phyloP scores from a whole-genome alignment of 75 land plant species.

The Selaginella moellendorffii region DNA sequence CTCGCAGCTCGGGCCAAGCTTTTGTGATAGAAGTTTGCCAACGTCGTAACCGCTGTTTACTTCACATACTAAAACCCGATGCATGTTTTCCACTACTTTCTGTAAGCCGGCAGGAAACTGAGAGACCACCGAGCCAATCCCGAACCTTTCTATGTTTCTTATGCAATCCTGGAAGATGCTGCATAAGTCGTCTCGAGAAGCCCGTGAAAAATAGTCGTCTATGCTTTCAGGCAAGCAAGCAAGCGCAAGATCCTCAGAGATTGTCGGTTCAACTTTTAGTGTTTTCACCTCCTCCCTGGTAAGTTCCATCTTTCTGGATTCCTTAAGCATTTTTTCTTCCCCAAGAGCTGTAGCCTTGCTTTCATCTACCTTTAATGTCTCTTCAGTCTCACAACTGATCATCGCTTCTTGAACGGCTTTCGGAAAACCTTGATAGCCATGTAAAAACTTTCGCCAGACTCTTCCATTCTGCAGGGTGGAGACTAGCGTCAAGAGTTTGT shows the following conservation, averaged over 20 bases:
- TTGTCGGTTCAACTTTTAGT: background rate
- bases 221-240: background rate
- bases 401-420: background rate
- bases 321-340: too few relatives aligned
- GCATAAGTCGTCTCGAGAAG: background rate
- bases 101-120: background rate
- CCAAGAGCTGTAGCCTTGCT: too few relatives aligned
- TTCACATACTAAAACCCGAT: background rate
- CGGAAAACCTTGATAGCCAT: background rate
- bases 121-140: background rate
- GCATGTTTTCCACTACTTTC: background rate
- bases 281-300: background rate
- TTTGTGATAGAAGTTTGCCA: too few relatives aligned
- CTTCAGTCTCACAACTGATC: background rate
- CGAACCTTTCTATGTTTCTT: background rate
- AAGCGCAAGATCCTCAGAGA: background rate
- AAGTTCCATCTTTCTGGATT: too few relatives aligned
- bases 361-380: background rate
- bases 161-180: background rate
- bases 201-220: too few relatives aligned
- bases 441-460: too few relatives aligned
- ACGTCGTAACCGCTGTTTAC: background rate
- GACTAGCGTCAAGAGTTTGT: too few relatives aligned
- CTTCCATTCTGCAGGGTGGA: too few relatives aligned
- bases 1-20: too few relatives aligned